A percentile compares a stretch with the other conserved stretches of the same genome.
phyloP scores from a whole-genome alignment of 192 early-diverging fungal genomes.

The Cladochytrium replicatum region DNA sequence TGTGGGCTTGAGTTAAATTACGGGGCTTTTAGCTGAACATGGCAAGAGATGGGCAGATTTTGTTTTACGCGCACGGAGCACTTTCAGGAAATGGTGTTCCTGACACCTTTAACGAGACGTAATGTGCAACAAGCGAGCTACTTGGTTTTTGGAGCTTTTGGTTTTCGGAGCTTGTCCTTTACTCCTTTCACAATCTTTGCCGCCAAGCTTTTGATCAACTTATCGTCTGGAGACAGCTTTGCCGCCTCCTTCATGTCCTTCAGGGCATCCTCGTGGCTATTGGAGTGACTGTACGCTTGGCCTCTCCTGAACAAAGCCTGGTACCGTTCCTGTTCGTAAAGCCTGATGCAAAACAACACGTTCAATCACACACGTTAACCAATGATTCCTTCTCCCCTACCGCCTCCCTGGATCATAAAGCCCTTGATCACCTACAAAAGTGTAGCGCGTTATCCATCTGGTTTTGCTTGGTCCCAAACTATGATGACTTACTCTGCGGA shows the following conservation, averaged over 20 bases:
- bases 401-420: constrained; percentile 81
- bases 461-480: no score
- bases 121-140: no score
- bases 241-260: constrained; percentile 58
- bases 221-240: constrained; percentile 60
- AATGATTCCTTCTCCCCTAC: background rate
- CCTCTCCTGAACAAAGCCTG: constrained; percentile 33
- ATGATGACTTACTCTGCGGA: no score
- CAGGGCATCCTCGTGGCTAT: constrained; percentile 53
- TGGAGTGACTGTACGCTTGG: no score
- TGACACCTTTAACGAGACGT: no score
- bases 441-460: no score
- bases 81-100: no score
- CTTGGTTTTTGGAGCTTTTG: constrained; percentile 84
- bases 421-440: constrained; percentile 51
- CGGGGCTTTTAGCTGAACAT: no score
- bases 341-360: constrained; percentile 16
- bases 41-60: no score
- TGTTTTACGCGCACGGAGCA: no score
- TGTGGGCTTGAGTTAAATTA: no score
- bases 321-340: constrained; percentile 40
- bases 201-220: constrained; percentile 64
- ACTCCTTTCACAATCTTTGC: constrained; percentile 36
- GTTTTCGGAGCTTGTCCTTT: constrained; percentile 70
- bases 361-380: constrained; percentile 11